Conservation (phyloP, 768 basidiomycete species). For the Suillus alpinus region DNA sequence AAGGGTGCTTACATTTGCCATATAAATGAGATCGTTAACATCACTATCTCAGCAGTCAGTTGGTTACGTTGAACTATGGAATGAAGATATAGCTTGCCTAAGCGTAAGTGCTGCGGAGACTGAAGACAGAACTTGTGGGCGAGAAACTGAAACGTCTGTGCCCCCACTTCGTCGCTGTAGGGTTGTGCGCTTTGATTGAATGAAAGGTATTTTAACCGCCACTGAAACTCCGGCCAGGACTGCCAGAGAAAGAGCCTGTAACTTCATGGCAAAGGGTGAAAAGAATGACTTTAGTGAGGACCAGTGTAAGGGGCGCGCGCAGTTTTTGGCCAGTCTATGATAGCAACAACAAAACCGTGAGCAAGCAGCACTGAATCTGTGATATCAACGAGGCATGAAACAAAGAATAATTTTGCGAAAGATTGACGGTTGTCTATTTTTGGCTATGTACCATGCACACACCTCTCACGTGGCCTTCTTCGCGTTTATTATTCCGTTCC, state of each 20-base stretch:
- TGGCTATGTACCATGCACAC: neutral
- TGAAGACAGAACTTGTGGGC: conserved; percentile 23
- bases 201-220: conserved; percentile 48
- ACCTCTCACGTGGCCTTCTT: conserved; percentile 10
- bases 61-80: neutral
- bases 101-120: conserved; percentile 18
- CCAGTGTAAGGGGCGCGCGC: neutral
- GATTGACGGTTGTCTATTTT: neutral
- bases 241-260: conserved; percentile 35
- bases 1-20: conserved; percentile 59
- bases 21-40: conserved; percentile 74
- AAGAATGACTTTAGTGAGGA: neutral
- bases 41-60: conserved; percentile 44
- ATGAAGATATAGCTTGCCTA: conserved; percentile 13
- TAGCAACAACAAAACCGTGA: conserved; percentile 2
- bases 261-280: conserved; percentile 36
- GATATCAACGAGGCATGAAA: conserved; percentile 1
- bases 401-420: neutral
- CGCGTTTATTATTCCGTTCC: conserved; percentile 8
- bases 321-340: neutral
- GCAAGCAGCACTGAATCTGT: neutral
- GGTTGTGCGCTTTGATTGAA: conserved; percentile 37
- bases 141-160: conserved; percentile 13
- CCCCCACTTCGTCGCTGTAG: conserved; percentile 38
- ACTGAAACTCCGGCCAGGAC: conserved; percentile 38